These are phyloP conservation scores for Withania somnifera DNA, from an alignment of 305 asterid genomes.

Conservation along the genomic window DNA sequence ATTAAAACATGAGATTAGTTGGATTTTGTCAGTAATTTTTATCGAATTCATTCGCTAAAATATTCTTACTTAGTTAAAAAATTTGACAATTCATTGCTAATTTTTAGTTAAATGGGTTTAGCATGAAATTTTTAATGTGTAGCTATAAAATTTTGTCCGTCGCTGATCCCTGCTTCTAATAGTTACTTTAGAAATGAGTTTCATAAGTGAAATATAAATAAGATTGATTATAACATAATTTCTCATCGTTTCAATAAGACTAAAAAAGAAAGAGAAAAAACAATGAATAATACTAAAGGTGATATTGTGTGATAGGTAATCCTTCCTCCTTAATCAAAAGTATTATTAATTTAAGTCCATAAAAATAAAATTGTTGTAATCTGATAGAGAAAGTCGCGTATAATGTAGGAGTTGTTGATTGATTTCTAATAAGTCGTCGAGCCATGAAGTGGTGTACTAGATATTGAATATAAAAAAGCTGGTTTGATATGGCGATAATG, in stretches of 20 bases:
- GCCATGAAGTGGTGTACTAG: background rate
- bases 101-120: too few species aligned
- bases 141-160: too few species aligned
- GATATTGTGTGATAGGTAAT: background rate
- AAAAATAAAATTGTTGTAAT: background rate
- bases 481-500: too few species aligned
- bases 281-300: background rate
- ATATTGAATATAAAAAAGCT: too few species aligned
- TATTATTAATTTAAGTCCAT: fast-evolving
- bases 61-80: too few species aligned
- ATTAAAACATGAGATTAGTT: too few species aligned
- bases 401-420: background rate
- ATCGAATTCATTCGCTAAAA: too few species aligned
- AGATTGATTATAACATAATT: background rate
- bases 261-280: background rate
- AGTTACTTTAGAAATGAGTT: background rate
- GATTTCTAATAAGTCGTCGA: background rate
- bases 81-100: too few species aligned
- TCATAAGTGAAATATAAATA: background rate
- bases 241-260: background rate
- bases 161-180: too few species aligned
- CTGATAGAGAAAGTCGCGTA: too few species aligned
- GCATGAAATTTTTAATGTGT: too few species aligned
- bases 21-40: too few species aligned
- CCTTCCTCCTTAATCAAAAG: background rate